These are phyloP conservation scores for Penicillium canescens DNA, from an alignment of 495 filamentous ascomycete genomes.

Conservation along the genomic window DNA sequence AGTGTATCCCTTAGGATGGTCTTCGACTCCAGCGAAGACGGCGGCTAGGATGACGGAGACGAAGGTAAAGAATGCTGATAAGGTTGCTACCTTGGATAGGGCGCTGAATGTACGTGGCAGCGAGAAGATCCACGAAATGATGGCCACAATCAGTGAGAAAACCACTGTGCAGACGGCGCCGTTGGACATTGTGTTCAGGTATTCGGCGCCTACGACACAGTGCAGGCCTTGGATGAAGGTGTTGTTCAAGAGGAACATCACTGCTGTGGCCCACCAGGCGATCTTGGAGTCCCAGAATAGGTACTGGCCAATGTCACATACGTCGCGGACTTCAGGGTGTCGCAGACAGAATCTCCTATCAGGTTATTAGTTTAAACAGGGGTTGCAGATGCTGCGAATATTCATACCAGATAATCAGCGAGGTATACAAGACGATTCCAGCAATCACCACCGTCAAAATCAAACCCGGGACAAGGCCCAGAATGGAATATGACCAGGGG, in stretches of 20 bases:
- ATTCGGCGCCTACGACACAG: slow-evolving; percentile 75
- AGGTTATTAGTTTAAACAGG: background rate
- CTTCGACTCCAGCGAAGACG: slow-evolving; percentile 73
- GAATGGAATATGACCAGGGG: slow-evolving; percentile 82
- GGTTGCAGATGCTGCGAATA: background rate
- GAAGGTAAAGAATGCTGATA: slow-evolving; percentile 82
- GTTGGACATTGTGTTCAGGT: slow-evolving; percentile 79
- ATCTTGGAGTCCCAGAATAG: slow-evolving; percentile 76
- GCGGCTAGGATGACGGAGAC: slow-evolving; percentile 78
- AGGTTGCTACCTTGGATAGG: slow-evolving; percentile 71
- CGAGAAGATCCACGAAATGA: slow-evolving; percentile 74
- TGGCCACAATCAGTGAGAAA: slow-evolving; percentile 66
- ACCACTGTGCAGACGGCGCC: slow-evolving; percentile 68
- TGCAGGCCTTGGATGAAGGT: slow-evolving; percentile 86
- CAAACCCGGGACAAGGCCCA: slow-evolving; percentile 83
- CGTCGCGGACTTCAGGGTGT: slow-evolving; percentile 83
- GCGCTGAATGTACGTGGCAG: slow-evolving; percentile 79
- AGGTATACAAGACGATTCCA: slow-evolving; percentile 76
- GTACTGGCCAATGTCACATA: slow-evolving; percentile 89
- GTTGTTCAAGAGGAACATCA: slow-evolving; percentile 91
- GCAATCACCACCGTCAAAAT: slow-evolving; percentile 80
- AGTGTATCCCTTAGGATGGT: slow-evolving; percentile 63
- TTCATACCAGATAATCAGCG: slow-evolving; percentile 72
- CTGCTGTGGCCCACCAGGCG: slow-evolving; percentile 80
- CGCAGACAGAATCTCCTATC: slow-evolving; percentile 78